These are phyloP conservation scores for Metschnikowia colocasiae DNA, from an alignment of 805 yeast genomes.

Conservation along the genomic window DNA sequence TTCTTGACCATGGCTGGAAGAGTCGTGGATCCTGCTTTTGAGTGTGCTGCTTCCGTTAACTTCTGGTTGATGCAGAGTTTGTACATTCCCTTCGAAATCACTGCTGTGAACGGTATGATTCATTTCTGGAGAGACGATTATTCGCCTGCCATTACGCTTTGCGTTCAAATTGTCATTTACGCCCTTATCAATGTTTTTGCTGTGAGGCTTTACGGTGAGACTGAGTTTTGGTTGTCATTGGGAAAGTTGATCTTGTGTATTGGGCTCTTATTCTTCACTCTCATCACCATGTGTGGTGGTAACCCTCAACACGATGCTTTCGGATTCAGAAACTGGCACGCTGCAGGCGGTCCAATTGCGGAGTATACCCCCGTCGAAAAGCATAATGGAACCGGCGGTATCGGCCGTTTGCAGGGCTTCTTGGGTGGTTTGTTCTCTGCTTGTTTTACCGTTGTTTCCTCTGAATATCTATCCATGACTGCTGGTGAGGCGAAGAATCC, in stretches of 20 bases:
- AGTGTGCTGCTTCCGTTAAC: slow-evolving; percentile 32
- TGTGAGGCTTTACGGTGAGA: slow-evolving; percentile 73
- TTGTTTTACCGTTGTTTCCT: slow-evolving; percentile 40
- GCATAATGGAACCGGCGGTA: slow-evolving; percentile 33
- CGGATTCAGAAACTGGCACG: slow-evolving; percentile 47
- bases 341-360: slow-evolving; percentile 36
- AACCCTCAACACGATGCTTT: slow-evolving; percentile 62
- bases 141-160: slow-evolving; percentile 45
- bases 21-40: slow-evolving; percentile 36
- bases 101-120: slow-evolving; percentile 48
- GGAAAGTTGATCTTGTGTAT: slow-evolving; percentile 58
- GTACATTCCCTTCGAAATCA: slow-evolving; percentile 25
- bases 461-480: slow-evolving; percentile 44
- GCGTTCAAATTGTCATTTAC: slow-evolving; percentile 41
- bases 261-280: slow-evolving; percentile 74
- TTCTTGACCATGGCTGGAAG: slow-evolving; percentile 37
- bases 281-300: slow-evolving; percentile 83
- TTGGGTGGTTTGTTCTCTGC: slow-evolving; percentile 37
- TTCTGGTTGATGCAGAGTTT: slow-evolving; percentile 43
- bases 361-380: slow-evolving; percentile 16
- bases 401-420: slow-evolving; percentile 43
- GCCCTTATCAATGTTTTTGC: slow-evolving; percentile 59
- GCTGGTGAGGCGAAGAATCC: slow-evolving; percentile 45
- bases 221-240: slow-evolving; percentile 74
- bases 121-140: slow-evolving; percentile 51